phyloP scores from a whole-genome alignment of 2,329 filamentous ascomycete genomes.

The Colletotrichum sp. region DNA sequence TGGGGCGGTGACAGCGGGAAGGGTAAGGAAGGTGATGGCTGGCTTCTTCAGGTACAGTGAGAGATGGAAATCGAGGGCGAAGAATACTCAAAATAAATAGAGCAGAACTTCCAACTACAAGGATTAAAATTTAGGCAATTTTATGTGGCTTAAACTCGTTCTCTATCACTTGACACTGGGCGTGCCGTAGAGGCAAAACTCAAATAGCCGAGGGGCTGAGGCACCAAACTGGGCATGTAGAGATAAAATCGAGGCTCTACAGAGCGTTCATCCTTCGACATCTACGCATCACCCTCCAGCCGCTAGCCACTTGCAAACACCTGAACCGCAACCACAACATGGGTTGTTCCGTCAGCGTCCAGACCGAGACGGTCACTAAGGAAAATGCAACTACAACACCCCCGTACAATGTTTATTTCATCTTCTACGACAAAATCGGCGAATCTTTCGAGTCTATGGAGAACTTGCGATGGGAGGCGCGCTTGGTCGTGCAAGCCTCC shows the following conservation, averaged over 20 bases:
- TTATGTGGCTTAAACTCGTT: not conserved
- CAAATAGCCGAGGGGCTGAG: not conserved
- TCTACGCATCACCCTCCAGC: not conserved
- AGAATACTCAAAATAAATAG: not conserved
- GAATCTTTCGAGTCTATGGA: not conserved
- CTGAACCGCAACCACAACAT: not conserved
- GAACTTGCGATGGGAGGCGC: not conserved
- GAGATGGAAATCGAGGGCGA: not conserved
- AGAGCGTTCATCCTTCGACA: not conserved
- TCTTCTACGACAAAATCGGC: not conserved
- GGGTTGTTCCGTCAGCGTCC: not conserved
- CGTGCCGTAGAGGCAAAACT: not conserved
- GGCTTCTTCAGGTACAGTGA: slow-evolving; percentile 35
- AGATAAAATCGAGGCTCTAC: not conserved
- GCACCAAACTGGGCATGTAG: not conserved
- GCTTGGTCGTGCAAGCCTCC: not conserved
- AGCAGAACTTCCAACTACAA: not conserved
- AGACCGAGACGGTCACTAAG: not conserved
- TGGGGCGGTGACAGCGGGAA: slow-evolving; percentile 57
- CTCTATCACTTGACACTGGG: not conserved
- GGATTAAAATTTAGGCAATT: not conserved
- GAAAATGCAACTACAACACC: not conserved
- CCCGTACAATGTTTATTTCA: not conserved
- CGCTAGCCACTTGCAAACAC: not conserved
- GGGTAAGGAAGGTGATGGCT: slow-evolving; percentile 44